Evolutionary conservation across 1,284 basidiomycete genomes (phyloP), one percentile per base, ranked within the genome.

Genomic region (Ceraceosorus bombacis): DNA sequence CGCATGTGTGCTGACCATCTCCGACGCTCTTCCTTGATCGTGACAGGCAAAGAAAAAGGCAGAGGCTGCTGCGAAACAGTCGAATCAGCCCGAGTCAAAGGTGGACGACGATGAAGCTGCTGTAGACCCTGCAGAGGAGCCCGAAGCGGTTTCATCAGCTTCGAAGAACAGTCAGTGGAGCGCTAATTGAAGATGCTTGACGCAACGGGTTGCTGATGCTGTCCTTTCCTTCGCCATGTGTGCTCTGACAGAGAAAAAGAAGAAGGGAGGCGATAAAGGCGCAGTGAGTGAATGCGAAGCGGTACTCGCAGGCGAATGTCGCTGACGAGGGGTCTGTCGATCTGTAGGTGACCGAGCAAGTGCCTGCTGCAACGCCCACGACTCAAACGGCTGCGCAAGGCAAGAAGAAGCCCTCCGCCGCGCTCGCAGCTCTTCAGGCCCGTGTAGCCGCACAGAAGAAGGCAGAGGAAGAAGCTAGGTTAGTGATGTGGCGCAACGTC

Each of bases 371-470:
- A 27, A 27, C 27, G 27, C 27, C 27, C 27, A 27, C 65, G n/a
- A 58, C 71, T 10, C 60, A 66, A 36, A 56, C 70, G 41, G 57
- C 71, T 5, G 55, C 68, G 2, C n/a, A 61, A 7, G 53, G 59
- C 46, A 77, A 77, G 64, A 27, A 27, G 27, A 69, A 73, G 57
- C 66, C 73, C 12, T 72, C 58, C 27, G 73, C 74, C 3, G 65
- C 70, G n/a, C 61, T 77, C 5, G 71, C 71, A 12, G 74, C 74
- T 9, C 65, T 77, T 7, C 71, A 74, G 53, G 75, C 75, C 6
- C 69, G 71, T 49, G 66, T 77, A 39, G 75, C 72, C n/a, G 75
- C 75, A 5, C 74, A 76, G 58, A 76, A 70, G 56, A 72, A 71
- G 62, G 72, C 72, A 1, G 75, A 76, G 39, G 71, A 77, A 60